Evolutionary conservation across 306 rosid genomes (phyloP).

Genomic region (Cicer yamashitae): DNA sequence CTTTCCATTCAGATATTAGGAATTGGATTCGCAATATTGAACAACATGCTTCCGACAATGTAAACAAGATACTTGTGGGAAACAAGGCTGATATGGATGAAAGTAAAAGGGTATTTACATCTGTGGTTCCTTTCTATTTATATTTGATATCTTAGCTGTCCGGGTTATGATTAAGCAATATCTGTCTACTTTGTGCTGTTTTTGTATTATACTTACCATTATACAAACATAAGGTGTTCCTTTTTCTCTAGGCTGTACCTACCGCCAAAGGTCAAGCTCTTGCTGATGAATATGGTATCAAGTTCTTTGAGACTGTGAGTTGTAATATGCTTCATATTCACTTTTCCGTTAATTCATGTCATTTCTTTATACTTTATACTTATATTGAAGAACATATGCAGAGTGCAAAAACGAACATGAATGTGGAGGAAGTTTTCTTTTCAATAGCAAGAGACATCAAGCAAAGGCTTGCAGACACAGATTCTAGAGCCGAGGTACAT

Average conservation of each 20-base stretch:
- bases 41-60: constrained; percentile 85
- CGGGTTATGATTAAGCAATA: constrained; percentile 6
- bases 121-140: constrained; percentile 14
- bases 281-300: constrained; percentile 90
- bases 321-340: constrained; percentile 29
- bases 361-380: constrained; percentile 33
- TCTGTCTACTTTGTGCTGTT: constrained; percentile 9
- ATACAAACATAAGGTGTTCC: neutral
- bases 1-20: constrained; percentile 66
- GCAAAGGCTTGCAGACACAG: constrained; percentile 83
- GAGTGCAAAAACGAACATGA: constrained; percentile 94
- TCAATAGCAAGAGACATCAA: constrained; percentile 83
- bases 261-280: constrained; percentile 89
- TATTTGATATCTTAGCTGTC: constrained; percentile 34
- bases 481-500: constrained; percentile 68
- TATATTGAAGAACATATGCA: constrained; percentile 47
- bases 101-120: constrained; percentile 72
- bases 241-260: constrained; percentile 71
- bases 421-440: constrained; percentile 91
- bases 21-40: constrained; percentile 91
- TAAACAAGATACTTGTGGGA: constrained; percentile 79
- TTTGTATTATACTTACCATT: constrained; percentile 13
- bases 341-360: constrained; percentile 16
- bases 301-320: constrained; percentile 91
- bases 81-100: constrained; percentile 95